These are phyloP conservation scores for Sporothrix globosa DNA, from an alignment of 2,329 filamentous ascomycete genomes.

Conservation along the genomic window DNA sequence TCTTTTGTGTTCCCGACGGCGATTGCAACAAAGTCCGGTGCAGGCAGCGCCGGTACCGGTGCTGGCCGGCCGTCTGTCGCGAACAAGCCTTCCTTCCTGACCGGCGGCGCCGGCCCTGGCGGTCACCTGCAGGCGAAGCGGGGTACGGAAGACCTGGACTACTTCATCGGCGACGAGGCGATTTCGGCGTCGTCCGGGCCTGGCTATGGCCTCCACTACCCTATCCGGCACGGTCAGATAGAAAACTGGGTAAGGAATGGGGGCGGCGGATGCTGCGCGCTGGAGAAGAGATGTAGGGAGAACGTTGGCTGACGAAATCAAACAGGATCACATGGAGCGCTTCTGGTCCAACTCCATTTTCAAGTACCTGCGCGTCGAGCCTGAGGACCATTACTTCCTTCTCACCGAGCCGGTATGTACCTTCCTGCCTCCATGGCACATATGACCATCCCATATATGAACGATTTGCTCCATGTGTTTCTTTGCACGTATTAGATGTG, in stretches of 20 bases:
- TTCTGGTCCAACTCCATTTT: slow-evolving; percentile 99
- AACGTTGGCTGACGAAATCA: not conserved
- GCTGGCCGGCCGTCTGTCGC: slow-evolving; percentile 87
- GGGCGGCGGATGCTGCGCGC: too few species aligned
- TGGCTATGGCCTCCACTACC: slow-evolving; percentile 96
- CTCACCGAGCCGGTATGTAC: slow-evolving; percentile 88
- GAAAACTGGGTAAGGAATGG: slow-evolving; percentile 83
- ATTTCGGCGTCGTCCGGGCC: slow-evolving; percentile 81
- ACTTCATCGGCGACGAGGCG: slow-evolving; percentile 98
- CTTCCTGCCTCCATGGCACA: not conserved
- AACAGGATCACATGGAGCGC: slow-evolving; percentile 96
- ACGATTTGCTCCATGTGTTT: not conserved
- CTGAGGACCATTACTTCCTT: slow-evolving; percentile 97
- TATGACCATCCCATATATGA: too few species aligned
- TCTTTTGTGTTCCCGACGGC: slow-evolving; percentile 99
- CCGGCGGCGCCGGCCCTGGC: slow-evolving; percentile 80
- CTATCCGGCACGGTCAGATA: slow-evolving; percentile 95
- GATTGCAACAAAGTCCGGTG: slow-evolving; percentile 88
- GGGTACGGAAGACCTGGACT: slow-evolving; percentile 96
- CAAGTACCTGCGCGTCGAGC: slow-evolving; percentile 97
- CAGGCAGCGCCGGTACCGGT: slow-evolving; percentile 73
- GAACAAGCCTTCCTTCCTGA: slow-evolving; percentile 94
- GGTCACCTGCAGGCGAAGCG: slow-evolving; percentile 88
- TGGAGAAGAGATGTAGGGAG: too few species aligned
- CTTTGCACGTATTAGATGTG: not conserved